Percentiles rank a stretch among this genome's conserved stretches.
phyloP scores from a whole-genome alignment of 306 rosid species.

The Alnus glutinosa region DNA sequence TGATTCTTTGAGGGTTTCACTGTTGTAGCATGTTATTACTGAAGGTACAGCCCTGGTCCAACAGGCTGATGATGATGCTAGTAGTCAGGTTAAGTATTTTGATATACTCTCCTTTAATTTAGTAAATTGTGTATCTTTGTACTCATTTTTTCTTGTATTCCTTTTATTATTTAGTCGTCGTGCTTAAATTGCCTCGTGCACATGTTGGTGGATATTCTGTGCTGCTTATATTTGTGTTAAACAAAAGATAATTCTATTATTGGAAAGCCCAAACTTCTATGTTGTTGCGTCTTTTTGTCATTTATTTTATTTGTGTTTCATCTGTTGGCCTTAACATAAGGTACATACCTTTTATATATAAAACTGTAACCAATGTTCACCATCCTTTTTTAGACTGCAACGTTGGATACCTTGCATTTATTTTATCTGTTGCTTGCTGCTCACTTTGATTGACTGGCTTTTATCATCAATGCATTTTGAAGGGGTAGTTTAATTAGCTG shows the following conservation, averaged over 20 bases:
- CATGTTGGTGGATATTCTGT: neutral
- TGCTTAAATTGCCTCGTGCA: neutral
- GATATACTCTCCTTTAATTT: neutral
- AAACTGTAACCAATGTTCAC: too few relatives aligned
- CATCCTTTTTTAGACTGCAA: too few relatives aligned
- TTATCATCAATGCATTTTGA: too few relatives aligned
- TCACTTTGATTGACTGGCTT: too few relatives aligned
- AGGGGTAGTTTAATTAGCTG: too few relatives aligned
- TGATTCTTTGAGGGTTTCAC: slow-evolving; percentile 18
- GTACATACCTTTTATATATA: too few relatives aligned
- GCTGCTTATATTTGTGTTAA: neutral
- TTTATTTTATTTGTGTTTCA: neutral
- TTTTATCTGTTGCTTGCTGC: too few relatives aligned
- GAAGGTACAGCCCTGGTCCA: slow-evolving; percentile 78
- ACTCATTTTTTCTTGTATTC: neutral
- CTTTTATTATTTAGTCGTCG: neutral
- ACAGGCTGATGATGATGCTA: slow-evolving; percentile 75
- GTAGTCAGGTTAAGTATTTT: slow-evolving; percentile 50
- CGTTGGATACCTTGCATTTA: too few relatives aligned
- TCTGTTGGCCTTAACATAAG: too few relatives aligned
- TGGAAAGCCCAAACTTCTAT: neutral
- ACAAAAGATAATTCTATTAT: neutral
- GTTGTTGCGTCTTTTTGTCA: neutral
- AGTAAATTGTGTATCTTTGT: neutral
- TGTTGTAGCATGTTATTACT: slow-evolving; percentile 67